Conservation (phyloP, 108 stramenopile genomes). For the Seminavis robusta region DNA sequence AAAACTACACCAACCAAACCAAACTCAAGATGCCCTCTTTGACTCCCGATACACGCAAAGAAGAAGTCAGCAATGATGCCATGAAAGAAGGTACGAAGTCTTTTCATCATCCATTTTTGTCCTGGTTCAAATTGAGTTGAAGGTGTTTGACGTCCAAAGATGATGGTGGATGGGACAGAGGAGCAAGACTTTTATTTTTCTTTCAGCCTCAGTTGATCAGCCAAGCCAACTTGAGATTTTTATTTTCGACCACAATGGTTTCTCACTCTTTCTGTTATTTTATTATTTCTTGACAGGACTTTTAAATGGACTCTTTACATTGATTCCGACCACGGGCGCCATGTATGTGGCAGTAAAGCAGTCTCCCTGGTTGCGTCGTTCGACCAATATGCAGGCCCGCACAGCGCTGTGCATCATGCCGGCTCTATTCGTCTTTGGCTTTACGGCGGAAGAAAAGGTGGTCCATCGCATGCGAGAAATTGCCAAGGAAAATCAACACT, state of each 20-base stretch:
- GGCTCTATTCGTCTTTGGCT: slow-evolving; percentile 67
- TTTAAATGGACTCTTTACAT: background rate
- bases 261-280: too few species aligned
- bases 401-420: slow-evolving; percentile 83
- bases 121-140: too few species aligned
- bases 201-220: too few species aligned
- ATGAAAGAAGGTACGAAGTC: slow-evolving; percentile 5
- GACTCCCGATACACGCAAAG: slow-evolving; percentile 1
- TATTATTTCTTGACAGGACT: too few species aligned
- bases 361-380: background rate
- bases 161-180: too few species aligned
- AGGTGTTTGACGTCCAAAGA: too few species aligned
- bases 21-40: background rate
- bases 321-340: slow-evolving; percentile 1
- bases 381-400: slow-evolving; percentile 69
- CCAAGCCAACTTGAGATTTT: too few species aligned
- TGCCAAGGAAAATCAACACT: slow-evolving; percentile 65
- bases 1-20: background rate
- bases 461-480: slow-evolving; percentile 67
- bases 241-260: too few species aligned
- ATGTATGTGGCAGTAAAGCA: slow-evolving; percentile 3
- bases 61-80: slow-evolving; percentile 5
- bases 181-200: too few species aligned
- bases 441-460: slow-evolving; percentile 55
- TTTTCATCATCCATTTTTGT: too few species aligned